phyloP scores from a whole-genome alignment of 768 basidiomycete genomes.

The Xerocomellus intermedius region DNA sequence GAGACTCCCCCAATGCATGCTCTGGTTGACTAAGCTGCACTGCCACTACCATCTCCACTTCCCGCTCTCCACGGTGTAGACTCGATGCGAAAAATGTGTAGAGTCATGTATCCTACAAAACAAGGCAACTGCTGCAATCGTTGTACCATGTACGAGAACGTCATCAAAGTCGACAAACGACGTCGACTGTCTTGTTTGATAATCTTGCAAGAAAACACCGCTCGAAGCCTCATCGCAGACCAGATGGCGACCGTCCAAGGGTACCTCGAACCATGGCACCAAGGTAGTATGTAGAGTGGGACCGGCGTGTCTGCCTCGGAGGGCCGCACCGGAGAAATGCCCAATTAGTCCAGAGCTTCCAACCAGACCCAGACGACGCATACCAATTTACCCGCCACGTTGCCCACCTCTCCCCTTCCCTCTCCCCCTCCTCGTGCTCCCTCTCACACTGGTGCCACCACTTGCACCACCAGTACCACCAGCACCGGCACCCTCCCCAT shows the following conservation, averaged over 20 bases:
- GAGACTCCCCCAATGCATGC: no score
- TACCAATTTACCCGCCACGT: slow-evolving; percentile 24
- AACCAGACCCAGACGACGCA: neutral
- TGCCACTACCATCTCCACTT: no score
- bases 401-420: slow-evolving; percentile 33
- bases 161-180: no score
- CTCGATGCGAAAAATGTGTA: no score
- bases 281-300: neutral
- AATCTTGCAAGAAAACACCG: neutral
- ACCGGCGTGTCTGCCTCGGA: no score
- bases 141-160: no score
- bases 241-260: neutral
- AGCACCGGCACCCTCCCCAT: neutral
- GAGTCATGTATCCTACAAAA: no score
- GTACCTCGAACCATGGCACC: neutral
- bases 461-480: neutral
- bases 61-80: no score
- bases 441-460: slow-evolving; percentile 9
- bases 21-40: no score
- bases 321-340: neutral
- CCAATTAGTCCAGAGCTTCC: neutral
- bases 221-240: neutral
- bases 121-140: no score
- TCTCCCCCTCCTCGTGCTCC: slow-evolving; percentile 28
- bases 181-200: neutral